Evolutionary conservation across 202 grass and related monocot species (phyloP), one percentile per base, ranked within the genome.

Genomic region (Thinopyrum obtusiflorum): DNA sequence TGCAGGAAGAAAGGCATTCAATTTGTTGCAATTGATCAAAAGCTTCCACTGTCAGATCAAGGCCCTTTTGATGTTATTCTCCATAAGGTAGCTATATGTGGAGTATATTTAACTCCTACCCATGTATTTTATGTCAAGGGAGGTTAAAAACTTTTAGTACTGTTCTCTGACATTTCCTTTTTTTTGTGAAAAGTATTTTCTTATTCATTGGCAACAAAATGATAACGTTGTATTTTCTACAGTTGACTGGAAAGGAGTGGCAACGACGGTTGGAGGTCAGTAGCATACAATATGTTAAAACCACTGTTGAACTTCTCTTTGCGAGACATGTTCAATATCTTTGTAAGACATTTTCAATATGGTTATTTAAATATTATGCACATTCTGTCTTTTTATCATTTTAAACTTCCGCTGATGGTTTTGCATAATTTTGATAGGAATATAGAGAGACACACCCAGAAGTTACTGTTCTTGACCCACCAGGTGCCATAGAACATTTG

Each of bases 191-290:
- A 59, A 59, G 20, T 21, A 59, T 59, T 59, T 21, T 59, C 7
- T 8, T 59, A 59, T 72, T 79, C 51, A 73, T 76, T 53, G 17
- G 67, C 18, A 68, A 39, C 26, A 49, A 77, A 67, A 74, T 44
- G 18, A 78, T 73, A 11, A 21, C 4, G 14, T 28, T 83, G 18
- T 78, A 10, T 87, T 82, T 75, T 83, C 42, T 73, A 37, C 91
- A 97, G 94, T 83, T 94, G 81, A 97, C 86, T 81, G 94, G 94
- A 87, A 95, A 86, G 80, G 94, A 91, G 11, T 97, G 94, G 94
- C 91, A 94, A 82, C 83, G 88, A 57, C 79, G 93, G 69, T 76
- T 97, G 44, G 94, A 94, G 91, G 94, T 97, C 73, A 77, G 89
- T 97, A 83, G 61, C 86, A 31, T 46, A 63, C 76, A 88, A 53